Conservation (phyloP, 1,139 yeast species). For the Tardiomyces depauwii region DNA sequence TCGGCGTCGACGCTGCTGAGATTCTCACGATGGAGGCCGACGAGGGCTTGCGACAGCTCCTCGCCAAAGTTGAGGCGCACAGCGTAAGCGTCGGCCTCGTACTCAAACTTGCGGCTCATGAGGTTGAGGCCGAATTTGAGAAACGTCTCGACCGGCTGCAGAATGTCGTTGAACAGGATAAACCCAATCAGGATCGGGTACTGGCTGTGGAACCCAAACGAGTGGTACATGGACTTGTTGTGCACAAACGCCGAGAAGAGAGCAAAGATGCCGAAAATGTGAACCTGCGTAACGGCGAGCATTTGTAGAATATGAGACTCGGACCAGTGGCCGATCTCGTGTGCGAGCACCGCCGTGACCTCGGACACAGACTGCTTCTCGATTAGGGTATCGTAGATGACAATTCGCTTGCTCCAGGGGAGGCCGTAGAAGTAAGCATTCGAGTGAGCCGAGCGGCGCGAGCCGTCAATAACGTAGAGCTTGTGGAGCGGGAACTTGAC, state of each 20-base stretch:
- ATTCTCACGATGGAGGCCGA: conserved; percentile 67
- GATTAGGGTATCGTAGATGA: conserved; percentile 80
- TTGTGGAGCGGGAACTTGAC: conserved; percentile 80
- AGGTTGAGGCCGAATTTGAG: conserved; percentile 57
- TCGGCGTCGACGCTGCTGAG: conserved; percentile 80
- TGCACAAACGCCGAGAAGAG: conserved; percentile 69
- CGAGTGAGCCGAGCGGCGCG: conserved; percentile 90
- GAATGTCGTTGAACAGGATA: conserved; percentile 50
- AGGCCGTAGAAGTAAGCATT: conserved; percentile 93
- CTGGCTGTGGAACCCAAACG: conserved; percentile 63
- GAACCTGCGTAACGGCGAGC: conserved; percentile 52
- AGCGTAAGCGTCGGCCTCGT: conserved; percentile 87
- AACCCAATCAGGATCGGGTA: conserved; percentile 75
- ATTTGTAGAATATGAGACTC: conserved; percentile 71
- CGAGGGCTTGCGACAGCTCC: conserved; percentile 60
- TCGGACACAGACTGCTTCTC: conserved; percentile 67
- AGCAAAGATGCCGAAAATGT: conserved; percentile 53
- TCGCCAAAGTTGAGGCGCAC: conserved; percentile 57
- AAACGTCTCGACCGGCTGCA: conserved; percentile 64
- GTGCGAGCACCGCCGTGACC: conserved; percentile 90
- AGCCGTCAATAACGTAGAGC: conserved; percentile 84
- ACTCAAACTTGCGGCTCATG: conserved; percentile 76
- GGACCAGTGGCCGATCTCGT: conserved; percentile 97
- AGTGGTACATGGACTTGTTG: conserved; percentile 61
- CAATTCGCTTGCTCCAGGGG: conserved; percentile 96